Evolutionary conservation across 139 green algal species (phyloP).

Genomic region (Diplosphaera chodatii): DNA sequence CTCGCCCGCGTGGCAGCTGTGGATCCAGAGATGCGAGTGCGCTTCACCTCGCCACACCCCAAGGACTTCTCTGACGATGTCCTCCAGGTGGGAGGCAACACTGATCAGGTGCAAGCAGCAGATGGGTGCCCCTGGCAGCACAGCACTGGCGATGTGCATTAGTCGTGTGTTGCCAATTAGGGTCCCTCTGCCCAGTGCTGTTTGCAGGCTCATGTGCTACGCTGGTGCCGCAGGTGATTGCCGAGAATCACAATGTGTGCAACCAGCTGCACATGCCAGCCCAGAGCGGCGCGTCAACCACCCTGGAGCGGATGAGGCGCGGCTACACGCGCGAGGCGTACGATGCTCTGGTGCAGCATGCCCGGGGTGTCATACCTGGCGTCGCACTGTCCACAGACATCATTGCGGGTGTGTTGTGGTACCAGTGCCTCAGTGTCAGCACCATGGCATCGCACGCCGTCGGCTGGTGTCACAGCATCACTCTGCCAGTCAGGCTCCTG

Average conservation of each 20-base stretch:
- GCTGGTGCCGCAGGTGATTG: conserved; percentile 41
- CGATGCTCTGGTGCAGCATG: conserved; percentile 63
- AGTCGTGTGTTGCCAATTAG: not conserved
- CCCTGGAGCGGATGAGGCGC: conserved; percentile 73
- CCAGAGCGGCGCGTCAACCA: conserved; percentile 65
- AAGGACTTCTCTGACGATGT: conserved; percentile 81
- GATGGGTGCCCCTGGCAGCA: too few relatives aligned
- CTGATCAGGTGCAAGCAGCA: too few relatives aligned
- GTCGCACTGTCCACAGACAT: conserved; percentile 82
- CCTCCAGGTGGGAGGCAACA: conserved; percentile 48
- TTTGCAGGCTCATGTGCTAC: not conserved
- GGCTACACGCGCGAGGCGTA: conserved; percentile 84
- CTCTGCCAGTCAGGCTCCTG: too few relatives aligned
- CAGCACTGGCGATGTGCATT: not conserved
- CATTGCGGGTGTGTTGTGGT: conserved; percentile 57
- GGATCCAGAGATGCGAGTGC: conserved; percentile 80
- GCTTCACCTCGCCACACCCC: conserved; percentile 88
- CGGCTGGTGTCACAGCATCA: too few relatives aligned
- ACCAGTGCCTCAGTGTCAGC: too few relatives aligned
- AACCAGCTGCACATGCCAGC: conserved; percentile 87
- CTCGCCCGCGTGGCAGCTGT: conserved; percentile 58
- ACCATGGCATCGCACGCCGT: too few relatives aligned
- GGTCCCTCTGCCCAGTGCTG: too few relatives aligned
- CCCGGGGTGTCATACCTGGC: conserved; percentile 44
- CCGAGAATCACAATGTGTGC: conserved; percentile 67